Conservation (phyloP, 2,329 filamentous ascomycete species). For the Penicillium sp. region DNA sequence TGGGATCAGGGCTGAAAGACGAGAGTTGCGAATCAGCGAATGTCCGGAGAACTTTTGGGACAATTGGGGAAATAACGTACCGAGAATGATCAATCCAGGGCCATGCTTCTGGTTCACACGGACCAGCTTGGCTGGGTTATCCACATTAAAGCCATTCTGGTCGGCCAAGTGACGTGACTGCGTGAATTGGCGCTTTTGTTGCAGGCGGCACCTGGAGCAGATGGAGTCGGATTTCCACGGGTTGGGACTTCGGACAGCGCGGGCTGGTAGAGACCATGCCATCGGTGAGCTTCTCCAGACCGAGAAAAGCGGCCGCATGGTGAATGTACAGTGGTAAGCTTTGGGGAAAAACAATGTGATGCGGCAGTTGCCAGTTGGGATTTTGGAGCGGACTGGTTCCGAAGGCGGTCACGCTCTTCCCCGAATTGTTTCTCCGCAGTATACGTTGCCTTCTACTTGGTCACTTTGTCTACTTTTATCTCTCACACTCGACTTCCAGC, state of each 20-base stretch:
- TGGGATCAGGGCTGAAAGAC: slow-evolving; percentile 67
- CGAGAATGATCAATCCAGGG: slow-evolving; percentile 72
- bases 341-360: neutral
- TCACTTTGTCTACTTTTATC: neutral
- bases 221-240: slow-evolving; percentile 29
- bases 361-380: slow-evolving; percentile 11
- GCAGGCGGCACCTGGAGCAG: slow-evolving; percentile 34
- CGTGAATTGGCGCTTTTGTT: slow-evolving; percentile 38
- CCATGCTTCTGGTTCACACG: slow-evolving; percentile 71
- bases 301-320: slow-evolving; percentile 31
- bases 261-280: slow-evolving; percentile 22
- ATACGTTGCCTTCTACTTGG: neutral
- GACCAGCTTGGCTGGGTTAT: slow-evolving; percentile 77
- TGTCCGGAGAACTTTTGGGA: neutral
- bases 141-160: slow-evolving; percentile 71
- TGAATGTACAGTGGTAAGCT: neutral
- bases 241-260: slow-evolving; percentile 18
- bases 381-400: slow-evolving; percentile 13
- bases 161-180: slow-evolving; percentile 57
- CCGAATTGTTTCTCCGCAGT: slow-evolving; percentile 21
- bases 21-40: slow-evolving; percentile 6
- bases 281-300: slow-evolving; percentile 22
- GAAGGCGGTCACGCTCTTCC: slow-evolving; percentile 27
- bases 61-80: slow-evolving; percentile 38
- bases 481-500: neutral